These are phyloP conservation scores for Leishmania amazonensis DNA, from an alignment of 208 protist genomes.

Conservation along the genomic window DNA sequence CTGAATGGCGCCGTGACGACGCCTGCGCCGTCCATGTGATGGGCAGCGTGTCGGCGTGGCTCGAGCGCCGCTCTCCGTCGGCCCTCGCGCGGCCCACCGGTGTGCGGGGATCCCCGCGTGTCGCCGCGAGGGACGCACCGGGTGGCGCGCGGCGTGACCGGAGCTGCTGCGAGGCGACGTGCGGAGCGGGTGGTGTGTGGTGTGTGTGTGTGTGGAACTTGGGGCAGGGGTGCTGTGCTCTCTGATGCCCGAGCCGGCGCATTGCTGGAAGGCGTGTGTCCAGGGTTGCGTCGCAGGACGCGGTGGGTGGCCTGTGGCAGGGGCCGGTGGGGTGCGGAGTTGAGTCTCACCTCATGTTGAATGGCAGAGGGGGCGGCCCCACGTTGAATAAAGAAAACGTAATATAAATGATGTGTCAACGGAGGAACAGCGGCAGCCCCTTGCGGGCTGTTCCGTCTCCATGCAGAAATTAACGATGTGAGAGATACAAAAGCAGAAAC, in stretches of 20 bases:
- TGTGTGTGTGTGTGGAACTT: too few species aligned
- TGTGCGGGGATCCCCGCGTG: not conserved
- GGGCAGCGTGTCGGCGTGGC: not conserved
- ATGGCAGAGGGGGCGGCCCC: too few species aligned
- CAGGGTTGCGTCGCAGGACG: too few species aligned
- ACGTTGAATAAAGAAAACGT: not conserved
- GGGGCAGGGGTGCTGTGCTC: too few species aligned
- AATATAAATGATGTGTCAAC: not conserved
- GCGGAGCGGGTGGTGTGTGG: not conserved
- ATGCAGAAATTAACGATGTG: not conserved
- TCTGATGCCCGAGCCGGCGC: too few species aligned
- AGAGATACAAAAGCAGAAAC: not conserved
- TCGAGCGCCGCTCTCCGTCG: not conserved
- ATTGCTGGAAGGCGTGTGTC: too few species aligned
- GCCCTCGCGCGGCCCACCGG: not conserved
- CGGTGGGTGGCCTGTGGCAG: not conserved
- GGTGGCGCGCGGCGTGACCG: not conserved
- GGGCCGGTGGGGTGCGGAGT: too few species aligned
- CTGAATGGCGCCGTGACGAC: not conserved
- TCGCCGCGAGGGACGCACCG: not conserved
- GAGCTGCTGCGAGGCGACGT: not conserved
- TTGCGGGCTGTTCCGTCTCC: not conserved
- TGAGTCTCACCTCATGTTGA: not conserved
- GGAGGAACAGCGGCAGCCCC: not conserved
- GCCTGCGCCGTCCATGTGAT: not conserved